Evolutionary conservation across 164 flowering plant species (phyloP).

Genomic region (Umbilicus rupestris): DNA sequence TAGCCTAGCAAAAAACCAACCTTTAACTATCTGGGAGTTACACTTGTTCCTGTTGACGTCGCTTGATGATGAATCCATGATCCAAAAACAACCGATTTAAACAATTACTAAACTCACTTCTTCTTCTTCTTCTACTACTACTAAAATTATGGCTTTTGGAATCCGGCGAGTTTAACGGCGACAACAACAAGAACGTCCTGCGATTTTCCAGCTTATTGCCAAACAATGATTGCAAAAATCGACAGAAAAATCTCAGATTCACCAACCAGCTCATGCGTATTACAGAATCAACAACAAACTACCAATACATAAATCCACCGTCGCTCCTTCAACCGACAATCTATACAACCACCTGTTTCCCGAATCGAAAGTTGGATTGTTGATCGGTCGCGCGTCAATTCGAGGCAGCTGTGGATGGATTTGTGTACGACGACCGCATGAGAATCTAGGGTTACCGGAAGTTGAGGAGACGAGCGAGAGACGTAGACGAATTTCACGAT

Average conservation of each 20-base stretch:
- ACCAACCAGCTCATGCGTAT: slow-evolving; percentile 72
- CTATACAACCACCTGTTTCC: too few relatives aligned
- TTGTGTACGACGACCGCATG: too few relatives aligned
- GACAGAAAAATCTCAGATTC: slow-evolving; percentile 36
- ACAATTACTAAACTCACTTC: not conserved
- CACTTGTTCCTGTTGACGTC: not conserved
- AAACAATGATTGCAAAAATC: slow-evolving; percentile 49
- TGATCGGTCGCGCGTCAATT: too few relatives aligned
- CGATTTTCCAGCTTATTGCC: slow-evolving; percentile 15
- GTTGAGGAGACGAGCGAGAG: too few relatives aligned
- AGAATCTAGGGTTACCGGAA: too few relatives aligned
- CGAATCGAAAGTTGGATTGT: too few relatives aligned
- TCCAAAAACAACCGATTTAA: not conserved
- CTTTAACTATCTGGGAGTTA: not conserved
- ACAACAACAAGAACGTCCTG: slow-evolving; percentile 31
- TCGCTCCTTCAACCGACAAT: too few relatives aligned
- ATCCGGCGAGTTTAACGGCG: slow-evolving; percentile 16
- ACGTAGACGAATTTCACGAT: too few relatives aligned
- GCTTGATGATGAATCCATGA: not conserved
- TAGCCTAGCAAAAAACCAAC: not conserved
- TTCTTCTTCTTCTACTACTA: not conserved
- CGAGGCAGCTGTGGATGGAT: too few relatives aligned
- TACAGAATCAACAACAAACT: not conserved
- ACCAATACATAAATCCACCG: not conserved
- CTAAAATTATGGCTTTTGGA: slow-evolving; percentile 1